These are phyloP conservation scores for Parafenestella ontariensis DNA, from an alignment of 2,329 filamentous ascomycete species.

Conservation along the genomic window DNA sequence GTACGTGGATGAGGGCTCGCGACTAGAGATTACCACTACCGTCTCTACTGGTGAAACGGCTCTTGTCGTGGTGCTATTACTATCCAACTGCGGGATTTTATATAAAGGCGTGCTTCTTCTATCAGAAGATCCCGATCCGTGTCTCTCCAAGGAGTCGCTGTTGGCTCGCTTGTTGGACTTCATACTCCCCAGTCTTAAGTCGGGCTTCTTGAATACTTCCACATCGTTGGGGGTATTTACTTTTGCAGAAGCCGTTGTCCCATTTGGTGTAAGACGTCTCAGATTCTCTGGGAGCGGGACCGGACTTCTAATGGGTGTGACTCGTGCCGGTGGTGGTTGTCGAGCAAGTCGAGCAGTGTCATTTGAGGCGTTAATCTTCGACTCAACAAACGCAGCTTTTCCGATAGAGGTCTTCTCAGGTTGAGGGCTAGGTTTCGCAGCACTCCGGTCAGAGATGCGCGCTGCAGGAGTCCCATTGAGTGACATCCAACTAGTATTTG, in stretches of 20 bases:
- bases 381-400: neutral
- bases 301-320: slow-evolving; percentile 7
- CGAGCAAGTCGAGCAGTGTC: neutral
- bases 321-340: neutral
- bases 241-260: neutral
- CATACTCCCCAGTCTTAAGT: neutral
- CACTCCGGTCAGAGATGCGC: neutral
- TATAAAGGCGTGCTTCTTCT: neutral
- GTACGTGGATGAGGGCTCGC: slow-evolving; percentile 6
- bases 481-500: too few species aligned
- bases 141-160: neutral
- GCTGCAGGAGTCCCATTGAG: neutral
- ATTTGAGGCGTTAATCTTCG: neutral
- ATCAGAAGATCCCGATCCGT: neutral
- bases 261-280: neutral
- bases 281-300: slow-evolving; percentile 11
- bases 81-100: slow-evolving; percentile 1
- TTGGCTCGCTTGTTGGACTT: neutral
- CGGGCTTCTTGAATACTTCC: slow-evolving; percentile 10
- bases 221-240: neutral
- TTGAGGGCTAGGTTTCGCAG: neutral
- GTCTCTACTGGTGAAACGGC: neutral
- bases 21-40: slow-evolving; percentile 8
- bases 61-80: neutral
- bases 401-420: neutral